A percentile compares a stretch with the other conserved stretches of the same genome.
These are phyloP conservation scores for Pisolithus thermaeus DNA, from an alignment of 1,284 basidiomycete genomes.

Conservation along the genomic window DNA sequence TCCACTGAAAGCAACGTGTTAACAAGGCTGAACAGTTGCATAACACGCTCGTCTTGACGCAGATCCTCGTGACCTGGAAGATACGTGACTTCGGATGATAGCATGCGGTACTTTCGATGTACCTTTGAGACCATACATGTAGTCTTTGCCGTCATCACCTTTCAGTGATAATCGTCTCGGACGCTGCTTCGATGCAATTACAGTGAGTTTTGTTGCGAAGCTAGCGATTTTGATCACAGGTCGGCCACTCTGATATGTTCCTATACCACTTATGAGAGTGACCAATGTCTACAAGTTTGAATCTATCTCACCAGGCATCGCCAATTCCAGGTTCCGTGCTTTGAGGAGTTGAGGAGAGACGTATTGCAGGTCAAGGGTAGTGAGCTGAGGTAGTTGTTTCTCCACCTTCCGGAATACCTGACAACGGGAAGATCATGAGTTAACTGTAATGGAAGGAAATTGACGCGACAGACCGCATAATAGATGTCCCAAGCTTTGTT, in stretches of 20 bases:
- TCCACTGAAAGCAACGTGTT: conserved; percentile 94
- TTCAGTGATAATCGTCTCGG: conserved; percentile 86
- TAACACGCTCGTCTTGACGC: conserved; percentile 97
- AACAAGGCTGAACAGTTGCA: conserved; percentile 98
- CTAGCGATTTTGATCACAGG: conserved; percentile 80
- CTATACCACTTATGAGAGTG: conserved; percentile 32
- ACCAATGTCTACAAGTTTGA: not conserved
- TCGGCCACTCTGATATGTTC: conserved; percentile 91
- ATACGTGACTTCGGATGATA: not conserved
- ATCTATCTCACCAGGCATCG: conserved; percentile 74
- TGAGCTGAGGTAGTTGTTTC: conserved; percentile 88
- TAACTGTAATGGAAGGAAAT: conserved; percentile 5
- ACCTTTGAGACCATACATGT: conserved; percentile 93
- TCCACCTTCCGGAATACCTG: conserved; percentile 96
- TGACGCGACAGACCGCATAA: conserved; percentile 57
- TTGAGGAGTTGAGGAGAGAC: conserved; percentile 92
- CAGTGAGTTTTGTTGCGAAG: conserved; percentile 83
- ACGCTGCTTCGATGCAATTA: conserved; percentile 98
- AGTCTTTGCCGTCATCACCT: conserved; percentile 91
- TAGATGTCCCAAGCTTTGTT: conserved; percentile 99
- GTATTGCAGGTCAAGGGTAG: conserved; percentile 93
- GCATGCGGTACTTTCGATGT: not conserved
- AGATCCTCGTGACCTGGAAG: conserved; percentile 90
- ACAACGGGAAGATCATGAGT: not conserved
- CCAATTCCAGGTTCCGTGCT: conserved; percentile 86